Evolutionary conservation across 495 filamentous ascomycete species (phyloP).

Genomic region (Hyphodiscus hymeniophilus): DNA sequence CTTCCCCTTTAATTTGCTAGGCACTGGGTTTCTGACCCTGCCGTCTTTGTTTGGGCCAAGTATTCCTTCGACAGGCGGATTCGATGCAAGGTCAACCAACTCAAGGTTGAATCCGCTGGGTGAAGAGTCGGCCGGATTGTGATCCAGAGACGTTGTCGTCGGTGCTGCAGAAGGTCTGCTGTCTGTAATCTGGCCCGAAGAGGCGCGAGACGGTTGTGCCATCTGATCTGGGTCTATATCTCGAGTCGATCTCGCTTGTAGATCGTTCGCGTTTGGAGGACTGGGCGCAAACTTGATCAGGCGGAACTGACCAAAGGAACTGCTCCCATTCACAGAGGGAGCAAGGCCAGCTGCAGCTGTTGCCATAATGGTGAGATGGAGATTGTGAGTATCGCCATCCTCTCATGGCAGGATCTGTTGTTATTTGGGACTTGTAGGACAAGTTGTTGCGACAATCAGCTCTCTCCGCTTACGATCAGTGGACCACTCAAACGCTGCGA

Average conservation of each 20-base stretch:
- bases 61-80: slow-evolving; percentile 22
- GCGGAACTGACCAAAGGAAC: slow-evolving; percentile 16
- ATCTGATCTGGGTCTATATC: slow-evolving; percentile 1
- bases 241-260: not conserved
- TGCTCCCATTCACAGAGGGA: slow-evolving; percentile 9
- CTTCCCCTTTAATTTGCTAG: slow-evolving; percentile 48
- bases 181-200: slow-evolving; percentile 15
- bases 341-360: slow-evolving; percentile 15
- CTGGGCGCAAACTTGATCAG: slow-evolving; percentile 5
- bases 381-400: slow-evolving; percentile 18
- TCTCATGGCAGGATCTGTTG: slow-evolving; percentile 9
- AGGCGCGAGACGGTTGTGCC: slow-evolving; percentile 17
- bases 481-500: too few relatives aligned
- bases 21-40: slow-evolving; percentile 47
- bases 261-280: slow-evolving; percentile 8
- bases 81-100: slow-evolving; percentile 20
- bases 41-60: slow-evolving; percentile 34
- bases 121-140: slow-evolving; percentile 8
- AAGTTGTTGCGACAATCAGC: slow-evolving; percentile 1
- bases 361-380: slow-evolving; percentile 17
- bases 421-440: slow-evolving; percentile 6
- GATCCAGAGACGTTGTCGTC: slow-evolving; percentile 6
- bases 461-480: slow-evolving; percentile 4
- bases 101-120: slow-evolving; percentile 22
- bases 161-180: slow-evolving; percentile 8